A percentile compares a stretch with the other conserved stretches of the same genome.
Evolutionary conservation across 768 basidiomycete species (phyloP).

Genomic region (Termitomyces sp.): DNA sequence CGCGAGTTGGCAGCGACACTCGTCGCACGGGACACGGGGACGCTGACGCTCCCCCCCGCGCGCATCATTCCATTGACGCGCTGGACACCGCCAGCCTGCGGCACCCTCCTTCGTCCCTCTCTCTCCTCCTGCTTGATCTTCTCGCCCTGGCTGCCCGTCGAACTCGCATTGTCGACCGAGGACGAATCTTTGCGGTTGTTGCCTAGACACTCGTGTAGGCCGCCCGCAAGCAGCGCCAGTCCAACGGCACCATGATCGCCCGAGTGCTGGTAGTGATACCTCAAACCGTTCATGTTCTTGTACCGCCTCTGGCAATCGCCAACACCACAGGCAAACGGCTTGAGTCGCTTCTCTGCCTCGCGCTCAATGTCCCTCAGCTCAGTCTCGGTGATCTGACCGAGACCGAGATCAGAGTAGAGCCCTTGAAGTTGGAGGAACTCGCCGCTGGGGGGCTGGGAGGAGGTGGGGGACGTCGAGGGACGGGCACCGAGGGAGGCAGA

Average conservation of each 20-base stretch:
- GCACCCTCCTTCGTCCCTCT: constrained; percentile 13
- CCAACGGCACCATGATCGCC: constrained; percentile 94
- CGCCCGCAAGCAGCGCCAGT: constrained; percentile 74
- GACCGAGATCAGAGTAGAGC: constrained; percentile 26
- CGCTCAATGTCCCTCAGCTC: constrained; percentile 71
- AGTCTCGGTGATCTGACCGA: constrained; percentile 50
- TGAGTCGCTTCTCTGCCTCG: constrained; percentile 77
- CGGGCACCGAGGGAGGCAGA: constrained; percentile 10
- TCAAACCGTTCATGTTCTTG: constrained; percentile 97
- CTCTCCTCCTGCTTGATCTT: constrained; percentile 7
- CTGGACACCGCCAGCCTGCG: not conserved
- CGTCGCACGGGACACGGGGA: constrained; percentile 30
- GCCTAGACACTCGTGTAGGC: constrained; percentile 46
- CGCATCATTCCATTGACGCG: constrained; percentile 1
- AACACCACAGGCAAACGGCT: constrained; percentile 88
- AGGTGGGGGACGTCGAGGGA: not conserved
- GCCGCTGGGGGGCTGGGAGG: not conserved
- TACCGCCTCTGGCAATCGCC: constrained; percentile 85
- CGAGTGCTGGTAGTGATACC: constrained; percentile 96
- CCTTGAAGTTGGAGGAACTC: constrained; percentile 9
- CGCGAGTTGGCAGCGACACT: constrained; percentile 22
- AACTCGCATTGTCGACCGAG: constrained; percentile 8
- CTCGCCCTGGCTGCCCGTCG: constrained; percentile 8
- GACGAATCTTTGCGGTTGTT: not conserved
- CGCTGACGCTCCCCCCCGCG: constrained; percentile 22